Base-by-base conservation (phyloP, 371 early-diverging fungal genomes). In the Apophysomyces sp. region DNA sequence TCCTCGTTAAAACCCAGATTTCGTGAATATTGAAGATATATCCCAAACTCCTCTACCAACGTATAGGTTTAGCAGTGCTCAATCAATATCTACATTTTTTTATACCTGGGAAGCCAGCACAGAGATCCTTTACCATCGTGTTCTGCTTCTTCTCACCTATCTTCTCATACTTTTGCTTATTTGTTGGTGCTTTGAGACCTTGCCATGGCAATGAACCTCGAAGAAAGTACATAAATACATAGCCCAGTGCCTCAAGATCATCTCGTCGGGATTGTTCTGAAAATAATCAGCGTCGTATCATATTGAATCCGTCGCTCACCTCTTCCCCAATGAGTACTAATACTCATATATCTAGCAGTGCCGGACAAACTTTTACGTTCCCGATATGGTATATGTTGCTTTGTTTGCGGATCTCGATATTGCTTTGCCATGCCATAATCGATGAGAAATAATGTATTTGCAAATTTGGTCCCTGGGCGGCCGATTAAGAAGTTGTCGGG, bases 401-500 rank as follows among this genome's bases (percentile, higher is more conserved):
- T 86, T 40, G 94, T 94, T 62, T 87, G 88, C n/a, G 92, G 91
- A 68, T 94, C 89, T 52, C 92, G 80, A 67, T 93, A 96, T 59
- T 86, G 83, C 69, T 97, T 97, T 24, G 93, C 92, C 90, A 97
- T 92, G 44, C 97, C 97, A 76, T 93, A 93, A 71, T 97, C 97
- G 51, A 97, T 82, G 66, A 92, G 84, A 65, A 85, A 88, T 18
- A 89, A 71, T 40, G 72, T 68, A 57, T 80, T 75, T 15, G 79
- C 74, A 51, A 75, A 70, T 24, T 82, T 77, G 18, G 82, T 80
- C 56, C 80, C 71, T 5, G 90, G 83, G 27, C 88, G 73, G 30
- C 95, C 94, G 58, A 94, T 87, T 30, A 96, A 78, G 74, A 99
- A 99, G 82, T 99, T 99, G 76, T 99, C 99, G 26, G 99, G 99